Evolutionary conservation across 176 grass and related monocot genomes (phyloP), one percentile per base, ranked within the genome.

Genomic region (Carex parvula): DNA sequence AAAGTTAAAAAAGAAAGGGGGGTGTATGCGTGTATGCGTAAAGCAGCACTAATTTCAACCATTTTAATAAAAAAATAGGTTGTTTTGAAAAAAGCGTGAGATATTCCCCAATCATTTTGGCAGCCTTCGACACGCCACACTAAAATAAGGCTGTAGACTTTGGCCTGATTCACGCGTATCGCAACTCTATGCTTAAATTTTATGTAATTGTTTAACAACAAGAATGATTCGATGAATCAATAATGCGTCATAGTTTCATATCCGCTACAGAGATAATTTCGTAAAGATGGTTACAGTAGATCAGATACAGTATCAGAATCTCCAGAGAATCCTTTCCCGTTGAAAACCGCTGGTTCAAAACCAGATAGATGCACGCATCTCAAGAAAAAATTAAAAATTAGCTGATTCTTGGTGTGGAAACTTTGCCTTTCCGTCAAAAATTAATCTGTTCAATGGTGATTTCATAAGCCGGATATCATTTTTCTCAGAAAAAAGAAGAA

Each of bases 21-120:
- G 5, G 18, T 14, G 56, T 65, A 66, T 52, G 4, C 18, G 29
- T 29, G 29, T 29, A 29, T 29, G 29, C 29, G 41, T 18, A 30
- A 83, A 50, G 14, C 42, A 42, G 18, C 20, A 68, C 46, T 7
- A 50, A 63, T 60, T 83, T 65, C 60, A 83, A 64, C 26, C 39
- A 67, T 54, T 66, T 52, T 66, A 83, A 11, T 52, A 68, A 54
- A 83, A 29, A 69, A 15, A 1, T 39, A 11, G 79, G 79, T 66
- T 83, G 80, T 29, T 83, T 83, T 68, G 60, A 67, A 17, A 83
- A 83, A 83, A 54, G 39, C 22, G 44, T 83, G 62, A 83, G 44
- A 42, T 83, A 24, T 83, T 68, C 61, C 80, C 62, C 46, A 26
- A 26, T 26, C 26, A 26, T 83, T 83, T n/a, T 66, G 39, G 41